Evolutionary conservation across 257 asterid species (phyloP), one percentile per base, ranked within the genome.

Genomic region (Nicotiana benthamiana): DNA sequence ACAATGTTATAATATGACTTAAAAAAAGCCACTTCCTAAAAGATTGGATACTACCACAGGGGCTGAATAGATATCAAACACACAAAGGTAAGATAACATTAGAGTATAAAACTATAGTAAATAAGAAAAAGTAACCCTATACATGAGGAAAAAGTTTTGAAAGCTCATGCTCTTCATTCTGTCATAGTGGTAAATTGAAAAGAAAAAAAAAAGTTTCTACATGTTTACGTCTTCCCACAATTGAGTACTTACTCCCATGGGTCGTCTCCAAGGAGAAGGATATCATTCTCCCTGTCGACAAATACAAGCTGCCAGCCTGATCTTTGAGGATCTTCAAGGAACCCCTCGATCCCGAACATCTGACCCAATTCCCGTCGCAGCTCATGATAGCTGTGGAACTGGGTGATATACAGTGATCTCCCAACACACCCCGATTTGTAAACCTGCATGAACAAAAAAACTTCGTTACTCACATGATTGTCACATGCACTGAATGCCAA

Each of bases 251-350:
- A 93, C 99, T 93, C 98, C 99, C 99, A 95, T 52, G 99, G 98
- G 83, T 89, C 99, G 86, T 95, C 99, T 84, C 99, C 99, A 93
- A 94, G 97, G 97, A 94, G 98, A 91, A 94, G 98, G 46, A 88
- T 81, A 78, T 94, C 98, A 24, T 93, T 85, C 98, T 94, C 98
- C 97, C 98, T 92, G 97, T 94, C 98, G 34, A 94, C 97, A 77
- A 94, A 94, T 94, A 94, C 97, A 94, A 94, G 98, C 98, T 94
- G 98, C 97, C 98, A 94, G 98, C 98, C 98, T 94, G 98, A 94
- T 94, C 98, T 91, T 86, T 94, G 91, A 87, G 97, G 98, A 93
- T 91, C 95, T 87, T 92, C 97, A 86, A 95, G 96, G 88, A 95
- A 89, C 87, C 99, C 99, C 84, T 91, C 91, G 40, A 95, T 90